phyloP scores from a whole-genome alignment of 1,139 yeast species.

The Torulaspora globosa region DNA sequence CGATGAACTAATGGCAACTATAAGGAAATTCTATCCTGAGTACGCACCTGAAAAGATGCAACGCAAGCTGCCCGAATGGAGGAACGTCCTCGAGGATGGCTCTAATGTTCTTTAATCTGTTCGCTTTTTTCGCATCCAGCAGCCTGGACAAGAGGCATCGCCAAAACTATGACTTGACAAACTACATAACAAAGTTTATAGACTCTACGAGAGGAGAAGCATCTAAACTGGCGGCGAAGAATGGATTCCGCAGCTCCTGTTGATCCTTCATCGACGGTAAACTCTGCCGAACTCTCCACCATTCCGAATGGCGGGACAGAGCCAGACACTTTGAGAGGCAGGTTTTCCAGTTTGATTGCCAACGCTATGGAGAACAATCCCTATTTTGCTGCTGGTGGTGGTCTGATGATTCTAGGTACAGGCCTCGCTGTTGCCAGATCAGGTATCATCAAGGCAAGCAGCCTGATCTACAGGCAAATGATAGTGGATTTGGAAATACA shows the following conservation, averaged over 20 bases:
- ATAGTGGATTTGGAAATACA: constrained; percentile 92
- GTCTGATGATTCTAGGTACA: constrained; percentile 89
- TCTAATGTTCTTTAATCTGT: constrained; percentile 17
- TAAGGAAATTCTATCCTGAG: constrained; percentile 47
- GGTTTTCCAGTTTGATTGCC: constrained; percentile 37
- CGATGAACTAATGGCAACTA: constrained; percentile 41
- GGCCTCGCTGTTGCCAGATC: constrained; percentile 74
- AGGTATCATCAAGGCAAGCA: constrained; percentile 59
- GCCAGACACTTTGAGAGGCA: constrained; percentile 9
- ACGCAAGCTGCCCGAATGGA: constrained; percentile 41
- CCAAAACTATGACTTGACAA: not conserved
- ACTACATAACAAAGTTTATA: not conserved
- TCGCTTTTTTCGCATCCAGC: not conserved
- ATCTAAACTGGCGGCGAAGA: not conserved
- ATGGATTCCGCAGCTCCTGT: not conserved
- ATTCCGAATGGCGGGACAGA: not conserved
- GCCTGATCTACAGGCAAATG: constrained; percentile 72
- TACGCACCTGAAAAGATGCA: constrained; percentile 41
- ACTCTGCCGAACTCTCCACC: not conserved
- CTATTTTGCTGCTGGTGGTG: constrained; percentile 96
- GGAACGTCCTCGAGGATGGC: constrained; percentile 33
- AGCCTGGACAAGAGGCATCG: not conserved
- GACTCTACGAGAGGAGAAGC: not conserved
- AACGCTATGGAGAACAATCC: constrained; percentile 72
- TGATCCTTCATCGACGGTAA: not conserved